phyloP scores from a whole-genome alignment of 805 yeast species.

The Lachancea cidri region DNA sequence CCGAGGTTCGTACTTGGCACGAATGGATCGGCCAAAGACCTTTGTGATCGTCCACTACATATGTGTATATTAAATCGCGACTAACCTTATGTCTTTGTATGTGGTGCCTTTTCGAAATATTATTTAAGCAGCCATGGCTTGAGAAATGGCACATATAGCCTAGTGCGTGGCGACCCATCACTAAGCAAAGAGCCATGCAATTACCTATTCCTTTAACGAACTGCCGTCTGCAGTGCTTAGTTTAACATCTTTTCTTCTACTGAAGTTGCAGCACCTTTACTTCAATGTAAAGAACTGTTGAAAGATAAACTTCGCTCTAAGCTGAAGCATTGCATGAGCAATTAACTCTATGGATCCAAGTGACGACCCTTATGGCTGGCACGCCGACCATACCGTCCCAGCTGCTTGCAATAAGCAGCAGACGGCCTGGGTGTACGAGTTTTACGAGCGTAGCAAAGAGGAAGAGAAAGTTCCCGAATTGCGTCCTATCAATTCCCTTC shows the following conservation, averaged over 20 bases:
- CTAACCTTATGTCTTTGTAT: too few species aligned
- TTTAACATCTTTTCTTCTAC: neutral
- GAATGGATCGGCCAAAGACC: conserved; percentile 94
- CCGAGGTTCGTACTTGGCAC: conserved; percentile 93
- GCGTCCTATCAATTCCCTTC: conserved; percentile 7
- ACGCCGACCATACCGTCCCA: conserved; percentile 2
- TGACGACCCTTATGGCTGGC: conserved; percentile 13
- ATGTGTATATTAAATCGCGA: neutral
- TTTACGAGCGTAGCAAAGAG: conserved; percentile 7
- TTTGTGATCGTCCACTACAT: conserved; percentile 35
- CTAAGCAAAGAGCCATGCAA: too few species aligned
- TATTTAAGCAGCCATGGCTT: too few species aligned
- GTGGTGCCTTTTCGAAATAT: too few species aligned
- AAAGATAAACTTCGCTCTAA: too few species aligned
- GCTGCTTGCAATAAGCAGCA: neutral
- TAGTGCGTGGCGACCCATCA: too few species aligned
- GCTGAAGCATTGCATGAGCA: too few species aligned
- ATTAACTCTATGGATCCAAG: too few species aligned
- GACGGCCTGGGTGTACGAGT: conserved; percentile 1
- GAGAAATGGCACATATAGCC: too few species aligned
- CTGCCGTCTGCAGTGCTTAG: neutral
- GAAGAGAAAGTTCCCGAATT: conserved; percentile 7
- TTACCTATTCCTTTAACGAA: too few species aligned
- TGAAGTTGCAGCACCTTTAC: neutral
- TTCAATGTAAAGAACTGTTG: neutral